These are phyloP conservation scores for Cylindrodendrum hubeiense DNA, from an alignment of 2,329 filamentous ascomycete genomes.

Conservation along the genomic window DNA sequence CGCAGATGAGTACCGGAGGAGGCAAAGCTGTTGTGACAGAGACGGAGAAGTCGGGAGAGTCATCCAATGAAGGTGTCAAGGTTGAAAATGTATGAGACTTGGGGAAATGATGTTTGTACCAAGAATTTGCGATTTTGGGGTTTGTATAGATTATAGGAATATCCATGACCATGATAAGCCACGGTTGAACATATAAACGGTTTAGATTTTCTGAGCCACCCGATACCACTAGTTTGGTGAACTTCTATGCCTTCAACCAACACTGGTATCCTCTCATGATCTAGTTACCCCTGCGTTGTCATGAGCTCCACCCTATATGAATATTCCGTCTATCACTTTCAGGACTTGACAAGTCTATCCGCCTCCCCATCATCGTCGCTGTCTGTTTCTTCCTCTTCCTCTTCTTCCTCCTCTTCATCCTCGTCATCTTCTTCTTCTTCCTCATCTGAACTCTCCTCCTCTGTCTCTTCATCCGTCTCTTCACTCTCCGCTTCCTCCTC, in stretches of 20 bases:
- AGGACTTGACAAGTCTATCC: conserved; percentile 57
- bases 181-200: background rate
- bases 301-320: conserved; percentile 14
- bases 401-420: conserved; percentile 62
- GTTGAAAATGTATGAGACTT: conserved; percentile 29
- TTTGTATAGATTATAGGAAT: background rate
- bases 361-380: conserved; percentile 60
- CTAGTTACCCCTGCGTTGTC: background rate
- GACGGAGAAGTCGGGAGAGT: conserved; percentile 43
- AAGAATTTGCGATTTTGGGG: background rate
- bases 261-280: background rate
- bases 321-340: conserved; percentile 36
- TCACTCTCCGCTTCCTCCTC: conserved; percentile 74
- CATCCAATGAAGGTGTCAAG: conserved; percentile 43
- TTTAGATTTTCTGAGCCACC: background rate
- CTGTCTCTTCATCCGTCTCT: conserved; percentile 65
- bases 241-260: background rate
- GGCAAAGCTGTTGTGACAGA: conserved; percentile 36
- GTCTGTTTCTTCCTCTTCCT: conserved; percentile 63
- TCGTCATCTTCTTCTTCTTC: conserved; percentile 65
- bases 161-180: background rate
- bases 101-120: background rate
- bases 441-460: conserved; percentile 61
- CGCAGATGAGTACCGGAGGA: conserved; percentile 59
- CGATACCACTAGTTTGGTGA: background rate